Percentiles rank a stretch among this genome's conserved stretches.
These are phyloP conservation scores for Wickerhamomyces sp. DNA, from an alignment of 1,139 yeast genomes.

Conservation along the genomic window DNA sequence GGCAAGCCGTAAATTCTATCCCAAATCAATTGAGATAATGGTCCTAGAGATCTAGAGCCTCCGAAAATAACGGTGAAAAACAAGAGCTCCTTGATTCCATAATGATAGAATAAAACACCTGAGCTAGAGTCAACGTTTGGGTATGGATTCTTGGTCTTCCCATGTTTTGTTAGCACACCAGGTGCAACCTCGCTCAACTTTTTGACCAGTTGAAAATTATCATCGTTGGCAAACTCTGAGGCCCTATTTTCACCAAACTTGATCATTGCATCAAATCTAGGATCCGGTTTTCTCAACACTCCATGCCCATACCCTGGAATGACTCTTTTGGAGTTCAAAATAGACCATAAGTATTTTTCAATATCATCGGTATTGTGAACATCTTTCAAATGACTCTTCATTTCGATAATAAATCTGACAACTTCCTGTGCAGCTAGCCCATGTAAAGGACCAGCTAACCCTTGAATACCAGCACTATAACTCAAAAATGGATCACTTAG, in stretches of 20 bases:
- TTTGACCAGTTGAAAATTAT: constrained; percentile 29
- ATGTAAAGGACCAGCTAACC: constrained; percentile 41
- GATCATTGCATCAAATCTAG: constrained; percentile 35
- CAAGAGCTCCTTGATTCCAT: constrained; percentile 49
- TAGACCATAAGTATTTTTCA: constrained; percentile 34
- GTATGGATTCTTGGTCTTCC: constrained; percentile 60
- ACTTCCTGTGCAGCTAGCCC: constrained; percentile 43
- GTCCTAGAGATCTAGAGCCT: constrained; percentile 55
- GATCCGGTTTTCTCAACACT: constrained; percentile 26
- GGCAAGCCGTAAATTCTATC: constrained; percentile 58
- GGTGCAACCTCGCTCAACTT: constrained; percentile 45
- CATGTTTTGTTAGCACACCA: constrained; percentile 48
- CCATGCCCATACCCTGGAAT: constrained; percentile 42
- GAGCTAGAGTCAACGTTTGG: constrained; percentile 61
- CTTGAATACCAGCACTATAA: constrained; percentile 38
- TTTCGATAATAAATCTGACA: constrained; percentile 35
- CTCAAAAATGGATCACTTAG: constrained; percentile 36
- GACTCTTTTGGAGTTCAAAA: constrained; percentile 36
- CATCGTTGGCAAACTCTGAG: constrained; percentile 27
- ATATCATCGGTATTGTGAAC: constrained; percentile 25
- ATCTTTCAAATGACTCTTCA: constrained; percentile 26
- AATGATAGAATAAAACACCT: constrained; percentile 54
- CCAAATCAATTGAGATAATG: constrained; percentile 53
- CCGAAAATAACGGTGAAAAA: constrained; percentile 59
- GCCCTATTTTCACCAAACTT: constrained; percentile 29